Percentiles rank a stretch among this genome's conserved stretches.
Conservation (phyloP, 352 stramenopile species). For the Thraustochytrium sp. region DNA sequence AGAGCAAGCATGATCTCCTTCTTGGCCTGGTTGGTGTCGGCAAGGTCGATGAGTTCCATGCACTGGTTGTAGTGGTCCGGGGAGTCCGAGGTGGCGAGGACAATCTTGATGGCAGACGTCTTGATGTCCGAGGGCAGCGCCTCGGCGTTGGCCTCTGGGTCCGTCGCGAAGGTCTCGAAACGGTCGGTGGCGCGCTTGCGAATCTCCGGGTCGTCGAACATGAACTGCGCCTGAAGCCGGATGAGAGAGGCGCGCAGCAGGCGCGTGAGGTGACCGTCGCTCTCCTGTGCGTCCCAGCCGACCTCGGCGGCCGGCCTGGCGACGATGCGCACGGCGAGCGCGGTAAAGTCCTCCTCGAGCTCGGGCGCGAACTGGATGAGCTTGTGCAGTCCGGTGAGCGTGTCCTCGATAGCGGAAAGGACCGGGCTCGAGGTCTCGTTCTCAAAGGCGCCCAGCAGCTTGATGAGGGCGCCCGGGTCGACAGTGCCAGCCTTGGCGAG, state of each 20-base stretch:
- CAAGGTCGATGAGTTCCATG: conserved; percentile 55
- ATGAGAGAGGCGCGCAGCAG: conserved; percentile 68
- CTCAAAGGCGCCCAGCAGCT: conserved; percentile 60
- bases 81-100: conserved; percentile 60
- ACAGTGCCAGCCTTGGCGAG: conserved; percentile 74
- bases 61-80: conserved; percentile 59
- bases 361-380: conserved; percentile 55
- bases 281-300: conserved; percentile 61
- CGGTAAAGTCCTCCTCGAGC: conserved; percentile 57
- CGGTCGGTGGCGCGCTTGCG: conserved; percentile 55
- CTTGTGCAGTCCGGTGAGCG: conserved; percentile 55
- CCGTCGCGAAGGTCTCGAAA: conserved; percentile 56
- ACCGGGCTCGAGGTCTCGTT: conserved; percentile 68
- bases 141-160: conserved; percentile 54
- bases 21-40: conserved; percentile 57
- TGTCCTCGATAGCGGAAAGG: conserved; percentile 61
- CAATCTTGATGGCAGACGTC: conserved; percentile 67
- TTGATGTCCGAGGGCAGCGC: conserved; percentile 65
- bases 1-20: conserved; percentile 65
- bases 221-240: conserved; percentile 63
- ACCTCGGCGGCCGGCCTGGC: conserved; percentile 55
- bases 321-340: conserved; percentile 61
- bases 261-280: conserved; percentile 65
- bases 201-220: conserved; percentile 57
- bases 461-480: conserved; percentile 60